These are phyloP conservation scores for Paratinospora sagittata DNA, from an alignment of 164 flowering plant species.

Conservation along the genomic window DNA sequence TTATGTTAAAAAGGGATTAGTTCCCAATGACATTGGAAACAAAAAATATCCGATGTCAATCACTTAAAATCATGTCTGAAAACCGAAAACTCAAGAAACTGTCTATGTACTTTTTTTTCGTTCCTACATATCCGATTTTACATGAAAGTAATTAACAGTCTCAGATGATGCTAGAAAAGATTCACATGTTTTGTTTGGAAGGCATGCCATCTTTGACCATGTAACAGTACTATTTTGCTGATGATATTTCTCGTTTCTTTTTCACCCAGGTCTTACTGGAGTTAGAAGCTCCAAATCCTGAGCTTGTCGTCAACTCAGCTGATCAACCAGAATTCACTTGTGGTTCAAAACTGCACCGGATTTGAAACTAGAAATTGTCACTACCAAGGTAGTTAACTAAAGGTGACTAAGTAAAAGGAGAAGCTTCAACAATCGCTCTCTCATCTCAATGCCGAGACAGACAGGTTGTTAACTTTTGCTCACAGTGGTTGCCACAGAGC, in stretches of 20 bases:
- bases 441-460: too few relatives aligned
- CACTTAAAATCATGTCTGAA: too few relatives aligned
- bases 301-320: slow-evolving; percentile 48
- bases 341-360: slow-evolving; percentile 37
- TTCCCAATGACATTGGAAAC: not conserved
- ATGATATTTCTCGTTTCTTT: not conserved
- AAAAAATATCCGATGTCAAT: too few relatives aligned
- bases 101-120: too few relatives aligned
- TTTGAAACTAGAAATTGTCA: slow-evolving; percentile 10
- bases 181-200: slow-evolving; percentile 3
- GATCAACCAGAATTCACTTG: slow-evolving; percentile 64
- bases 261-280: slow-evolving; percentile 57
- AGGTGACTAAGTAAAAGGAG: too few relatives aligned
- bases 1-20: too few relatives aligned
- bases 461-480: too few relatives aligned
- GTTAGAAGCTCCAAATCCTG: slow-evolving; percentile 58
- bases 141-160: not conserved
- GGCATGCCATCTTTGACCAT: not conserved
- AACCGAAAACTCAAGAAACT: too few relatives aligned
- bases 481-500: too few relatives aligned
- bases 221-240: not conserved
- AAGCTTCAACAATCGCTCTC: too few relatives aligned
- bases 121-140: not conserved
- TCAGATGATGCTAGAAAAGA: too few relatives aligned
- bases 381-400: not conserved